Conservation (phyloP, 1,284 basidiomycete species). For the Ustilago shanxiensis region DNA sequence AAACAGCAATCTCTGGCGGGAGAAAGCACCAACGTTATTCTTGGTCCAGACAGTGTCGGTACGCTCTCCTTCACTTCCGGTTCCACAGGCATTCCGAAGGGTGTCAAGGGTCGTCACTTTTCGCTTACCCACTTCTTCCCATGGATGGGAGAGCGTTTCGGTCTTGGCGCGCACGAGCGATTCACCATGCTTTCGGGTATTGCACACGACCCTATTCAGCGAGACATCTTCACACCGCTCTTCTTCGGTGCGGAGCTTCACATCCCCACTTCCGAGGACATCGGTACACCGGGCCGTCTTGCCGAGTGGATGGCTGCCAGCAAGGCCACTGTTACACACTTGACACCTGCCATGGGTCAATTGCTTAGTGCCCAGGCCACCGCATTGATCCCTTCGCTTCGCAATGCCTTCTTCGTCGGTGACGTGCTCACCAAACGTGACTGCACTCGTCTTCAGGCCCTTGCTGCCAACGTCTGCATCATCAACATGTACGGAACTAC, state of each 20-base stretch:
- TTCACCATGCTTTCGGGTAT: slow-evolving; percentile 99
- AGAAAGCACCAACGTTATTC: slow-evolving; percentile 76
- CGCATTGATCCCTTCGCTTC: slow-evolving; percentile 85
- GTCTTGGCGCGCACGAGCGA: slow-evolving; percentile 80
- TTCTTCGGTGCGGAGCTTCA: slow-evolving; percentile 97
- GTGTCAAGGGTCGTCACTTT: slow-evolving; percentile 93
- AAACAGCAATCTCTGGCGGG: slow-evolving; percentile 73
- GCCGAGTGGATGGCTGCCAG: slow-evolving; percentile 99
- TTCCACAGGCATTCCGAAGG: slow-evolving; percentile 97
- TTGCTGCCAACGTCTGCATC: slow-evolving; percentile 87
- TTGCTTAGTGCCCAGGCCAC: slow-evolving; percentile 95
- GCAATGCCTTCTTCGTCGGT: slow-evolving; percentile 98
- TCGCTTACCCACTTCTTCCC: slow-evolving; percentile 99
- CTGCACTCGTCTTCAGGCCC: slow-evolving; percentile 91
- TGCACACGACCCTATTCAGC: slow-evolving; percentile 98
- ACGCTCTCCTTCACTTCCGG: slow-evolving; percentile 98
- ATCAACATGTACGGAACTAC: slow-evolving; percentile 99
- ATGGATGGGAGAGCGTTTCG: slow-evolving; percentile 96
- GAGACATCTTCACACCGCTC: slow-evolving; percentile 98
- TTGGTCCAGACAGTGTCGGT: slow-evolving; percentile 94
- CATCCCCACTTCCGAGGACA: slow-evolving; percentile 96
- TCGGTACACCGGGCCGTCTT: slow-evolving; percentile 93
- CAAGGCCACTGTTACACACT: slow-evolving; percentile 84
- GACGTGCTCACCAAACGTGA: slow-evolving; percentile 98
- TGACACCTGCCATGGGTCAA: slow-evolving; percentile 96